These are phyloP conservation scores for Hypoxylon sp. DNA, from an alignment of 2,329 filamentous ascomycete genomes.

Conservation along the genomic window DNA sequence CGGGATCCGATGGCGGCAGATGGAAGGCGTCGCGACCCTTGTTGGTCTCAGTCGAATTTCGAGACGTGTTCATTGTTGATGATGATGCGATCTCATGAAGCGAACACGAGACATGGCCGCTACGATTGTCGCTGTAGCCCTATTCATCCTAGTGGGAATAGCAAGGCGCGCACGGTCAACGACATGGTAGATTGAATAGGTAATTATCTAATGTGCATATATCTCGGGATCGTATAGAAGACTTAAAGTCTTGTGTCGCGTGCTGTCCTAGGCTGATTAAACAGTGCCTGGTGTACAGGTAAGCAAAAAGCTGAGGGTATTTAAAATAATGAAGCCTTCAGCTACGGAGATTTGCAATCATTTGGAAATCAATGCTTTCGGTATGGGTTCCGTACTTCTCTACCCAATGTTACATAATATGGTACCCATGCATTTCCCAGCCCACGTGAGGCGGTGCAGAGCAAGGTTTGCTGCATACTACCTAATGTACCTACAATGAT, in stretches of 20 bases:
- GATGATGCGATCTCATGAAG: conserved; percentile 28
- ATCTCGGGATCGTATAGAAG: conserved; percentile 14
- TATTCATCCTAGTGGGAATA: conserved; percentile 41
- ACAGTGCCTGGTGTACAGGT: conserved; percentile 1
- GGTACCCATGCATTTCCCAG: conserved; percentile 2
- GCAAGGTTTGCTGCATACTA: background rate
- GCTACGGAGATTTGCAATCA: conserved; percentile 45
- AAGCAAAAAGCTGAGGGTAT: conserved; percentile 36
- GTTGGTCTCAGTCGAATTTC: conserved; percentile 51
- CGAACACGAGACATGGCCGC: conserved; percentile 47
- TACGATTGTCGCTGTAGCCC: conserved; percentile 13
- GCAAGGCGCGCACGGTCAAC: conserved; percentile 19
- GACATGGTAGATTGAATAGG: conserved; percentile 28
- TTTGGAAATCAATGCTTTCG: conserved; percentile 41
- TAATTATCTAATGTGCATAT: background rate
- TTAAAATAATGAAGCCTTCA: conserved; percentile 34
- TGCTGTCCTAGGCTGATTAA: conserved; percentile 15
- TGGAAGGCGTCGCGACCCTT: conserved; percentile 49
- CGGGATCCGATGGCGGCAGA: conserved; percentile 52
- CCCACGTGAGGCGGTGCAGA: conserved; percentile 37
- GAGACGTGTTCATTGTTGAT: conserved; percentile 52
- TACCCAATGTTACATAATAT: conserved; percentile 26
- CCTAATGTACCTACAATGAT: background rate
- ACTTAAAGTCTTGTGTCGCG: conserved; percentile 6
- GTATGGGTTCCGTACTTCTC: conserved; percentile 17